Evolutionary conservation across 257 asterid species (phyloP).

Genomic region (Scutellaria galericulata): DNA sequence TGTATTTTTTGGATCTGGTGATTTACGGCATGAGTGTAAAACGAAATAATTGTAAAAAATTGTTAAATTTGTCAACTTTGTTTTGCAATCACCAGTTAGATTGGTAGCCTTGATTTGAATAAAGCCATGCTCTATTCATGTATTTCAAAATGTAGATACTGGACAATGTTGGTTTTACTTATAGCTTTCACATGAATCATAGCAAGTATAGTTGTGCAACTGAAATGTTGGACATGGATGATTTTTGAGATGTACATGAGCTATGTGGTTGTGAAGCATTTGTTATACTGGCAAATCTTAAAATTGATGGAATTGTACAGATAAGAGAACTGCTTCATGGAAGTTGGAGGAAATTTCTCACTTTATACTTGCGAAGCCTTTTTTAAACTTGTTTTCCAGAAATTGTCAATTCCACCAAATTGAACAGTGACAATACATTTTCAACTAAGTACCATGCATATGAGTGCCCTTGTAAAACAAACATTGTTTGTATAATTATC

Average conservation of each 20-base stretch:
- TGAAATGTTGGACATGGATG: slow-evolving; percentile 8
- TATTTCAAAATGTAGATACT: not conserved
- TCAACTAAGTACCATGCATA: not conserved
- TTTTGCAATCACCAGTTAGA: not conserved
- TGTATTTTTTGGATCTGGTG: not conserved
- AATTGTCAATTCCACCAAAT: not conserved
- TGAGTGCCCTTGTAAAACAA: not conserved
- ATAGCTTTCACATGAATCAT: not conserved
- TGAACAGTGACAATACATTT: not conserved
- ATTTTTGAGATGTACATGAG: slow-evolving; percentile 1
- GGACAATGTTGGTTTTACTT: not conserved
- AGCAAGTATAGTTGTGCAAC: slow-evolving; percentile 6
- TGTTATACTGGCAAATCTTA: not conserved
- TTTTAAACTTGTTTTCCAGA: not conserved
- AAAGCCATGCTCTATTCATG: slow-evolving; percentile 1
- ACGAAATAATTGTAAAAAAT: not conserved
- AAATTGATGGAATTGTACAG: slow-evolving; percentile 1
- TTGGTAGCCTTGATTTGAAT: not conserved
- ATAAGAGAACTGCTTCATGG: not conserved
- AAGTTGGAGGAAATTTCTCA: not conserved
- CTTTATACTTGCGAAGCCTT: not conserved
- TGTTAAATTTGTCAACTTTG: not conserved
- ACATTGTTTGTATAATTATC: not conserved
- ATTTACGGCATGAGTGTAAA: not conserved
- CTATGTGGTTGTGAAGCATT: not conserved